Conservation (phyloP, 305 asterid species). For the Ruellia speciosa region DNA sequence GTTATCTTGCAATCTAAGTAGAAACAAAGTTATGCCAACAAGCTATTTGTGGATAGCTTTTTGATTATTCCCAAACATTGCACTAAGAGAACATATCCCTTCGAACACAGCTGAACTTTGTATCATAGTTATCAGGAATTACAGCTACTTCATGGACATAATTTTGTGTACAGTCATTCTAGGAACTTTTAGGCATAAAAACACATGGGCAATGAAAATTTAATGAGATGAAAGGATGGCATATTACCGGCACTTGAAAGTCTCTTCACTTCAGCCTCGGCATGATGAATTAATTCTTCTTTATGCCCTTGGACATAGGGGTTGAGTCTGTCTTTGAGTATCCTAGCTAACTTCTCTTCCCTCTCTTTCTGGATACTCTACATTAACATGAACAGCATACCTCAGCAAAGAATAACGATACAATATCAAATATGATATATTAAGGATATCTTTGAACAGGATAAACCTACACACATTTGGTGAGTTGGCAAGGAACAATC, state of each 20-base stretch:
- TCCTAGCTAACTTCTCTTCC: conserved; percentile 82
- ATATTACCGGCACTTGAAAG: conserved; percentile 83
- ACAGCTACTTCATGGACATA: background rate
- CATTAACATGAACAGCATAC: conserved; percentile 9
- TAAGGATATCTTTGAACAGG: background rate
- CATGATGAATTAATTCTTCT: conserved; percentile 63
- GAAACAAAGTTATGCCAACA: background rate
- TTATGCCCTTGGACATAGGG: conserved; percentile 84
- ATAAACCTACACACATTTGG: background rate
- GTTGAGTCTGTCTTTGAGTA: conserved; percentile 73
- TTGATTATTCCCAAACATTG: background rate
- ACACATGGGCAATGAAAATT: background rate
- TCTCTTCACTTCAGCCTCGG: conserved; percentile 77
- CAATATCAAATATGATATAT: background rate
- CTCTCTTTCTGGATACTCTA: conserved; percentile 90
- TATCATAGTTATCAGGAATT: background rate
- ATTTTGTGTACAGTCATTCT: background rate
- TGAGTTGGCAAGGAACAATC: background rate
- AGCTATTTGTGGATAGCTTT: background rate
- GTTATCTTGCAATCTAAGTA: background rate
- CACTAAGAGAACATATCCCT: background rate
- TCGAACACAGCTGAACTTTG: background rate
- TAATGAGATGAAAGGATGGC: background rate
- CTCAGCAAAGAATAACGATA: background rate
- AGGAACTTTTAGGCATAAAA: background rate